These are phyloP conservation scores for Mycotypha africana DNA, from an alignment of 371 early-diverging fungal species.

Conservation along the genomic window DNA sequence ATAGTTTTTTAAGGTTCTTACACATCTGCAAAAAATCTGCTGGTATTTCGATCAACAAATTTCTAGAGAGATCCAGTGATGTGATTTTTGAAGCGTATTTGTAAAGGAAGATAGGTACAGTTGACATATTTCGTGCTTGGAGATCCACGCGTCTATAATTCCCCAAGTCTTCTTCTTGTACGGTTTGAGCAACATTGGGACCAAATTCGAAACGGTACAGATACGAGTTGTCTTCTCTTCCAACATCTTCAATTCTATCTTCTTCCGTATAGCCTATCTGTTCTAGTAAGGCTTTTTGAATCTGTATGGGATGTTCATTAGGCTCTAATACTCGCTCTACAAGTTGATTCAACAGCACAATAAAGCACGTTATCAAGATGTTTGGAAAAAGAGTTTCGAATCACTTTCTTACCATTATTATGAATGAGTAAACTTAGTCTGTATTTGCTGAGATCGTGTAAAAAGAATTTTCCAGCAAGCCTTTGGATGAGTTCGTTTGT, in stretches of 20 bases:
- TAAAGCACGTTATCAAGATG: background rate
- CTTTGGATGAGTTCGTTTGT: constrained; percentile 66
- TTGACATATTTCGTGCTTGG: constrained; percentile 52
- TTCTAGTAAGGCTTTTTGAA: constrained; percentile 62
- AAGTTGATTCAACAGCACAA: background rate
- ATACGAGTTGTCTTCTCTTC: constrained; percentile 84
- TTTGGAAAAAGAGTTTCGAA: no score
- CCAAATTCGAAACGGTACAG: constrained; percentile 73
- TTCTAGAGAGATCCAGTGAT: constrained; percentile 71
- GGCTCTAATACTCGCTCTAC: constrained; percentile 59
- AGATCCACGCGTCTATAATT: constrained; percentile 53
- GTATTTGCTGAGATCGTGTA: constrained; percentile 68
- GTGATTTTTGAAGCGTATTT: constrained; percentile 56
- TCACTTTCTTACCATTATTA: constrained; percentile 48
- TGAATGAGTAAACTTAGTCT: constrained; percentile 60
- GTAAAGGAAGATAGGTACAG: constrained; percentile 71
- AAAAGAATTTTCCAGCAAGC: constrained; percentile 73
- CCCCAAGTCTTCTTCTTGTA: constrained; percentile 32
- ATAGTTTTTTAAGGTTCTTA: constrained; percentile 55
- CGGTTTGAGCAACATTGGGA: constrained; percentile 50
- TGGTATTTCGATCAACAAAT: constrained; percentile 63
- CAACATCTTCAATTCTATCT: constrained; percentile 72
- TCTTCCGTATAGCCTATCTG: constrained; percentile 77
- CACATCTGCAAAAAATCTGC: constrained; percentile 74
- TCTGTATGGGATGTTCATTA: constrained; percentile 67